A percentile compares a stretch with the other conserved stretches of the same genome.
These are phyloP conservation scores for Diplogelasinospora grovesii DNA, from an alignment of 495 filamentous ascomycete genomes.

Conservation along the genomic window DNA sequence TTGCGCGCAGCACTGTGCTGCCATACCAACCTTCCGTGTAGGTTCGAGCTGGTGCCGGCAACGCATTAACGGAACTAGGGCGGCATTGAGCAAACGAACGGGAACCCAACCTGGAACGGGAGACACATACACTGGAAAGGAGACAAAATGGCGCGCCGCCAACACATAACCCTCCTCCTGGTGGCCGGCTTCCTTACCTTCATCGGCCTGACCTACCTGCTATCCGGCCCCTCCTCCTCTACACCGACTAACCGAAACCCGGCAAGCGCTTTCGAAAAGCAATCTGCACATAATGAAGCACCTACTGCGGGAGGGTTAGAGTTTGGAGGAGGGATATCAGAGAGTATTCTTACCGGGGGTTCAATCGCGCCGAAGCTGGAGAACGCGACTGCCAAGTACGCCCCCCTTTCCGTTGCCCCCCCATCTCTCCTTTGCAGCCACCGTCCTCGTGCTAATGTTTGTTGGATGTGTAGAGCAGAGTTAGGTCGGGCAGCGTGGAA, in stretches of 20 bases:
- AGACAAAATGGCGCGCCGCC: constrained; percentile 40
- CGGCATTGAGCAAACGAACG: too few species aligned
- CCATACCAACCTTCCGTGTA: too few species aligned
- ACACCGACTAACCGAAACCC: background rate
- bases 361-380: constrained; percentile 84
- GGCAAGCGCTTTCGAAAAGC: background rate
- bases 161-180: constrained; percentile 34
- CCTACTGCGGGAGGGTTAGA: background rate
- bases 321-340: constrained; percentile 21
- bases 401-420: background rate
- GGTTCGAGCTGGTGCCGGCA: too few species aligned
- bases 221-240: constrained; percentile 15
- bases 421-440: background rate
- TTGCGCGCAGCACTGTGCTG: too few species aligned
- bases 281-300: background rate
- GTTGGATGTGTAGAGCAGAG: constrained; percentile 56
- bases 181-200: constrained; percentile 28
- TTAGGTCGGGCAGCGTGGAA: constrained; percentile 86
- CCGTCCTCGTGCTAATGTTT: constrained; percentile 8
- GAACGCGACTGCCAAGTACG: constrained; percentile 83
- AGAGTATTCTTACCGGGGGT: constrained; percentile 57
- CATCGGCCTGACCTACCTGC: constrained; percentile 32
- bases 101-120: too few species aligned
- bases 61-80: too few species aligned
- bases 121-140: too few species aligned